A percentile compares a stretch with the other conserved stretches of the same genome.
Evolutionary conservation across 805 yeast species (phyloP).

Genomic region (Yamadazyma sp.): DNA sequence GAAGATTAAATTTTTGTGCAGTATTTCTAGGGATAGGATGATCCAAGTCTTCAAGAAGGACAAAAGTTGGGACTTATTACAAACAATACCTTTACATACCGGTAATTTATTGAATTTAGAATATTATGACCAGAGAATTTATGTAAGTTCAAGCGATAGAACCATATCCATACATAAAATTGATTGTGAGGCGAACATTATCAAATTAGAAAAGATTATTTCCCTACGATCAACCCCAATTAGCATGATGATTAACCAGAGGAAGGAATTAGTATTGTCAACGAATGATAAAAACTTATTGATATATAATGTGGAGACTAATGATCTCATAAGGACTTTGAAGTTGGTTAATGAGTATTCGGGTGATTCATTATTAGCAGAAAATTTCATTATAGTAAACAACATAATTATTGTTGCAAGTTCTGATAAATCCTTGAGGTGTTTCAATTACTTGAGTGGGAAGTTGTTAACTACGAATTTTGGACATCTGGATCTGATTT

Average conservation of each 20-base stretch:
- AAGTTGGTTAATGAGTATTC: constrained; percentile 38
- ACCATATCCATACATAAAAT: constrained; percentile 53
- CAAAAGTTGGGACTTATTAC: constrained; percentile 48
- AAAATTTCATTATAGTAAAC: constrained; percentile 35
- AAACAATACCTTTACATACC: constrained; percentile 58
- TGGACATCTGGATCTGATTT: constrained; percentile 51
- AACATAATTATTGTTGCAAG: constrained; percentile 41
- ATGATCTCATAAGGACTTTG: constrained; percentile 35
- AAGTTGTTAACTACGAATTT: constrained; percentile 49
- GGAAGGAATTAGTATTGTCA: constrained; percentile 45
- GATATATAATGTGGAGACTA: constrained; percentile 33
- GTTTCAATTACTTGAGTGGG: constrained; percentile 45
- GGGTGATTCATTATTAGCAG: constrained; percentile 44
- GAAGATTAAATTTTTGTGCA: constrained; percentile 31
- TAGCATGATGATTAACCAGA: constrained; percentile 30
- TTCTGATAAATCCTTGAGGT: constrained; percentile 56
- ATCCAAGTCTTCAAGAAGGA: constrained; percentile 48
- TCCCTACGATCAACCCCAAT: constrained; percentile 52
- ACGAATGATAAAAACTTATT: constrained; percentile 49
- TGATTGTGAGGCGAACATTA: constrained; percentile 19
- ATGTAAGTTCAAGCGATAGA: constrained; percentile 61
- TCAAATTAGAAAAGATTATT: constrained; percentile 40
- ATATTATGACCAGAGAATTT: constrained; percentile 29
- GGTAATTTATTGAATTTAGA: constrained; percentile 47
- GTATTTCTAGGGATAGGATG: constrained; percentile 61